A percentile compares a stretch with the other conserved stretches of the same genome.
phyloP scores from a whole-genome alignment of 768 basidiomycete genomes.

The Boletus edulis region DNA sequence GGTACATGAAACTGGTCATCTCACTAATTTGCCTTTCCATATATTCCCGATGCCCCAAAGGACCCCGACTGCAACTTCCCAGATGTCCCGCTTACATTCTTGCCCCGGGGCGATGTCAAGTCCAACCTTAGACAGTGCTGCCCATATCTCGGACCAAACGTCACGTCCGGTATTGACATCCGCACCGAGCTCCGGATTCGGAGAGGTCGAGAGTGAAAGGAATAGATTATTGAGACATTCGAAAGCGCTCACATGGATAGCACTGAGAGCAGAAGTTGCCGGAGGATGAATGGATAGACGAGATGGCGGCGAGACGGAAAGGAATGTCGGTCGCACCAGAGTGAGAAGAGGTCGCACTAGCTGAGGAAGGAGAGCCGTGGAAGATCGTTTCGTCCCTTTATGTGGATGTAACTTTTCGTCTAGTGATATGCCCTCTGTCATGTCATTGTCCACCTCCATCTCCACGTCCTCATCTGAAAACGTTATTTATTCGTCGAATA shows the following conservation, averaged over 20 bases:
- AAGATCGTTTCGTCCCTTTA: constrained; percentile 29
- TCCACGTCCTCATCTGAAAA: constrained; percentile 45
- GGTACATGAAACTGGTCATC: constrained; percentile 9
- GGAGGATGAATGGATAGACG: constrained; percentile 79
- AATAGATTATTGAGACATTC: constrained; percentile 92
- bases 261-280: constrained; percentile 80
- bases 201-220: constrained; percentile 59
- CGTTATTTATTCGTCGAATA: constrained; percentile 27
- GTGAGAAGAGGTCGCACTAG: constrained; percentile 68
- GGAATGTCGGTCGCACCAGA: constrained; percentile 68
- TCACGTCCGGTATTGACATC: constrained; percentile 48
- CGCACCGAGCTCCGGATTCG: constrained; percentile 39
- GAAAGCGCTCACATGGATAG: constrained; percentile 80
- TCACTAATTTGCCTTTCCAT: constrained; percentile 67
- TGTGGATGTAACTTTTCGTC: constrained; percentile 18
- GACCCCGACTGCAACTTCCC: constrained; percentile 78
- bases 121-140: constrained; percentile 56
- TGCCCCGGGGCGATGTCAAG: constrained; percentile 59
- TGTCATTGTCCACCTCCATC: constrained; percentile 37
- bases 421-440: constrained; percentile 22
- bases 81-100: constrained; percentile 69
- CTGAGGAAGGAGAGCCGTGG: constrained; percentile 44
- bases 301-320: constrained; percentile 79
- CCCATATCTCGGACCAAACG: constrained; percentile 70
- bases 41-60: constrained; percentile 85